Base-by-base conservation (phyloP, 768 basidiomycete species). In the Naematelia aurantialba region DNA sequence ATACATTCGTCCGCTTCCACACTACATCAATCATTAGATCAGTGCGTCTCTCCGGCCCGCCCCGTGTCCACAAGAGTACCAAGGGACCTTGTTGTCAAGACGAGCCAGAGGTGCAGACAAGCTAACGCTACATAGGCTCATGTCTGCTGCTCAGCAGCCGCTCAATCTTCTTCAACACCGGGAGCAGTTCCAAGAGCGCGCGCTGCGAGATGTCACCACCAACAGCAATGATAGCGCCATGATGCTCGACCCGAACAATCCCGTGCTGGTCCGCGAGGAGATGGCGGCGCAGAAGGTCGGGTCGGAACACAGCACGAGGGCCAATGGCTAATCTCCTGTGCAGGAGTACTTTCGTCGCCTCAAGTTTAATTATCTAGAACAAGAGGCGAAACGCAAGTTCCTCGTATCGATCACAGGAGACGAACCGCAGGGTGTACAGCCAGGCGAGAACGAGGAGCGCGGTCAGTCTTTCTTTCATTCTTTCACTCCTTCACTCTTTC, bases 371-470 rank as follows among this genome's bases (percentile, higher is more conserved):
- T 91, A 90, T 71, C 79, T 91, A 17, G 89, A 94, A 69, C 89
- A 91, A 74, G 89, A 91, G 65, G 89, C 91, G 2, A 94, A 93
- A 72, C 85, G 89, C 67, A 86, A 87, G 76, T 93, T 92, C 69
- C 82, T 91, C 66, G 87, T 87, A 73, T 85, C 85, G 0, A 91
- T 93, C 66, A 87, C 91, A 50, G 89, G 86, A 10, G 85, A 89
- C 66, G 89, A 92, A 58, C 88, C 89, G 0, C 87, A 87, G 1
- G 83, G 85, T 59, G 84, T 91, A 42, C 87, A 87, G 4, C 85
- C 85, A 5, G 87, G 87, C n/a, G 85, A 87, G 61, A 92, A 91
- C 67, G 84, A 87, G 60, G 82, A 81, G 21, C 81, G 72, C 44
- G 75, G 77, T 76, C 22, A 46, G 73, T 42, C 1, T 31, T 29